These are phyloP conservation scores for Penicillium flavigenum DNA, from an alignment of 495 filamentous ascomycete genomes.

Conservation along the genomic window DNA sequence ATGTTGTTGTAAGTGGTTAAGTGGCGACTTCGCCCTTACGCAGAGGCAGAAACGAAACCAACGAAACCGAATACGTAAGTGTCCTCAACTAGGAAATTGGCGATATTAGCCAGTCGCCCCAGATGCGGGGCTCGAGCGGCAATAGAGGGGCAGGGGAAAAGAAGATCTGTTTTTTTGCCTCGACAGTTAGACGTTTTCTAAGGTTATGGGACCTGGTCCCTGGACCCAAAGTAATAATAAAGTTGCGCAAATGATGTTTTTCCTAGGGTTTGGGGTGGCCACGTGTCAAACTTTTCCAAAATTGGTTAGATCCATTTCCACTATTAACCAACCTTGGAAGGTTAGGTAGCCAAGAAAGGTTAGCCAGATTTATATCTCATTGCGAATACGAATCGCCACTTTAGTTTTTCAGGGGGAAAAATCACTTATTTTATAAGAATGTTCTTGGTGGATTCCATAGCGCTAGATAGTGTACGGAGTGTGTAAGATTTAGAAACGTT, in stretches of 20 bases:
- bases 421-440: background rate
- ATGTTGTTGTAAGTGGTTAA: background rate
- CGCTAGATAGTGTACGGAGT: background rate
- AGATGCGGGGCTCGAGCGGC: slow-evolving; percentile 11
- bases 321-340: background rate
- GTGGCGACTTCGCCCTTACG: slow-evolving; percentile 5
- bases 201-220: background rate
- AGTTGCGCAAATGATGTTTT: slow-evolving; percentile 1
- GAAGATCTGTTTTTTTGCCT: slow-evolving; percentile 1
- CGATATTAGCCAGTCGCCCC: slow-evolving; percentile 1
- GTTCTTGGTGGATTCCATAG: slow-evolving; percentile 7
- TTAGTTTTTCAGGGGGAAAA: background rate
- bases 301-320: slow-evolving; percentile 1
- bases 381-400: slow-evolving; percentile 11
- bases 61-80: slow-evolving; percentile 6
- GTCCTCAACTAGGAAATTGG: background rate
- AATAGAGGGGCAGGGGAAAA: background rate
- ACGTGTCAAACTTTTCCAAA: slow-evolving; percentile 7
- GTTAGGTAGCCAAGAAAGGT: background rate
- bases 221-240: background rate
- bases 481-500: background rate
- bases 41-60: background rate
- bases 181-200: slow-evolving; percentile 1
- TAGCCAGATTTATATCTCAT: background rate
- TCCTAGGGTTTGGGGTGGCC: slow-evolving; percentile 12